Percentiles rank a stretch among this genome's conserved stretches.
Conservation (phyloP, 2,329 filamentous ascomycete genomes). For the Botryotinia convoluta region DNA sequence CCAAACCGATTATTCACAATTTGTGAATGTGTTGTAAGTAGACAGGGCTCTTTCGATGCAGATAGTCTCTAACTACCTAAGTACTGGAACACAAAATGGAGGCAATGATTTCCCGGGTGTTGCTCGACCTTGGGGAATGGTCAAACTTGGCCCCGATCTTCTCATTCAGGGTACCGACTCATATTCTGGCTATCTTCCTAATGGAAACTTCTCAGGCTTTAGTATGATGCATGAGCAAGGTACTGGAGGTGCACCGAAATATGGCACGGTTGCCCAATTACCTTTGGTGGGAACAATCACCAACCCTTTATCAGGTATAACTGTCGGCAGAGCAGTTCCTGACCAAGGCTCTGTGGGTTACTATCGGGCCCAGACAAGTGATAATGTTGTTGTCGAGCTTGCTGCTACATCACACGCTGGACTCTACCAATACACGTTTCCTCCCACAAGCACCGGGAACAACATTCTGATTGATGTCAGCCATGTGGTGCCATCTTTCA, state of each 20-base stretch:
- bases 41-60: neutral
- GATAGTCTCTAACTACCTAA: conserved; percentile 16
- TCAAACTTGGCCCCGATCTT: conserved; percentile 43
- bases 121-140: conserved; percentile 45
- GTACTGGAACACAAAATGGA: conserved; percentile 43
- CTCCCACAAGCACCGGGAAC: conserved; percentile 32
- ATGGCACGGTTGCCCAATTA: conserved; percentile 62
- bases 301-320: conserved; percentile 56
- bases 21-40: conserved; percentile 34
- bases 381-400: conserved; percentile 56
- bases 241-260: conserved; percentile 68
- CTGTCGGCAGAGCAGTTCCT: conserved; percentile 51
- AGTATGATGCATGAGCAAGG: conserved; percentile 65
- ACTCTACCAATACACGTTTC: conserved; percentile 61
- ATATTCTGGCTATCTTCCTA: conserved; percentile 52
- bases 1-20: conserved; percentile 29
- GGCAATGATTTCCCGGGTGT: conserved; percentile 47
- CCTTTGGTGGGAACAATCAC: conserved; percentile 49
- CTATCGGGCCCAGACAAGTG: conserved; percentile 55
- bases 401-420: conserved; percentile 55
- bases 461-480: conserved; percentile 31
- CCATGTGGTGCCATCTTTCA: conserved; percentile 61
- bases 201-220: conserved; percentile 57
- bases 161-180: conserved; percentile 49
- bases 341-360: conserved; percentile 58